A percentile compares a stretch with the other conserved stretches of the same genome.
These are phyloP conservation scores for Arthrobotrys sinensis DNA, from an alignment of 2,329 filamentous ascomycete genomes.

Conservation along the genomic window DNA sequence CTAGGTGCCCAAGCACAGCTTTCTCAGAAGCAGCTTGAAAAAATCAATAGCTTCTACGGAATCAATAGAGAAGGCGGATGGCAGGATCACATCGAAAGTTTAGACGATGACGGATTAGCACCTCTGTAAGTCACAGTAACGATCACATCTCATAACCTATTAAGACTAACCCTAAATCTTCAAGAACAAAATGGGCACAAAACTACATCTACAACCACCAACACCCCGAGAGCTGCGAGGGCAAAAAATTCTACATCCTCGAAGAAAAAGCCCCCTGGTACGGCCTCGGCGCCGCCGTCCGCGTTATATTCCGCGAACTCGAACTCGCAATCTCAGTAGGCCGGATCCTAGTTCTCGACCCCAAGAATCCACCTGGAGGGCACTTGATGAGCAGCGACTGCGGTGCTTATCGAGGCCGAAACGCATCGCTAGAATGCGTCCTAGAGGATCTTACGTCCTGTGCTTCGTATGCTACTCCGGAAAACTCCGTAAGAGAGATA, in stretches of 20 bases:
- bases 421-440: conserved; percentile 47
- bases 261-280: conserved; percentile 18
- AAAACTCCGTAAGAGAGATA: conserved; percentile 42
- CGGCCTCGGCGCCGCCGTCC: conserved; percentile 47
- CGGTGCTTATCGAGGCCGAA: conserved; percentile 12
- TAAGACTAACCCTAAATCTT: neutral
- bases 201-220: conserved; percentile 56
- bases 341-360: conserved; percentile 47
- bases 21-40: conserved; percentile 26
- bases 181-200: conserved; percentile 58
- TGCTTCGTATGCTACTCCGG: conserved; percentile 29
- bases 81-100: conserved; percentile 48
- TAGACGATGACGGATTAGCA: conserved; percentile 51
- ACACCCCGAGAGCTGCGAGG: conserved; percentile 42
- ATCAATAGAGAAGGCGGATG: conserved; percentile 43
- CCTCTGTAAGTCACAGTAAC: conserved; percentile 42
- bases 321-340: conserved; percentile 34
- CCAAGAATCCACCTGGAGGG: conserved; percentile 35
- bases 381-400: conserved; percentile 33
- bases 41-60: conserved; percentile 49
- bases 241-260: conserved; percentile 55
- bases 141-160: neutral
- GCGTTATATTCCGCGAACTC: conserved; percentile 48
- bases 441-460: conserved; percentile 53
- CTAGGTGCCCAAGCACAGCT: conserved; percentile 28